These are phyloP conservation scores for Erodium trifolium DNA, from an alignment of 441 rosid species.

Conservation along the genomic window DNA sequence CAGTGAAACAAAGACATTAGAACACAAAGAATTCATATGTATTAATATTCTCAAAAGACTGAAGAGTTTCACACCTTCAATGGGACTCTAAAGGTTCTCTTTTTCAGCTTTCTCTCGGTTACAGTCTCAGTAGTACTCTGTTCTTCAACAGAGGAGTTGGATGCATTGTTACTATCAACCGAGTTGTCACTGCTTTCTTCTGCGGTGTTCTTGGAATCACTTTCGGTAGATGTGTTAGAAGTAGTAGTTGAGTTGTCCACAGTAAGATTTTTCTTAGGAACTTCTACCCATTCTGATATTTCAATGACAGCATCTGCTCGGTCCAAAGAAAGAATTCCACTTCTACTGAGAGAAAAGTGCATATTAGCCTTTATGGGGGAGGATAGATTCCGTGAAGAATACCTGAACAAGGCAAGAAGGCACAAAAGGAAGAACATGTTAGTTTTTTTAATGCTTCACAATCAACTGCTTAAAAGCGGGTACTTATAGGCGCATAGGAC, in stretches of 20 bases:
- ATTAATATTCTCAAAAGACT: too few species aligned
- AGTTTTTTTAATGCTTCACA: not conserved
- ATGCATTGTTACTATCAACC: conserved; percentile 16
- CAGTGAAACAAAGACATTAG: conserved; percentile 12
- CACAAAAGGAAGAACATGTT: conserved; percentile 3
- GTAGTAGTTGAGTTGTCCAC: conserved; percentile 47
- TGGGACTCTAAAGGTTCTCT: conserved; percentile 70
- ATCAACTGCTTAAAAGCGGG: conserved; percentile 15
- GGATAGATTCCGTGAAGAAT: conserved; percentile 80
- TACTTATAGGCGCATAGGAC: conserved; percentile 11
- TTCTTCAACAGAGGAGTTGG: conserved; percentile 1
- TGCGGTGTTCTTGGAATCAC: conserved; percentile 34
- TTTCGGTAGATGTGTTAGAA: conserved; percentile 42
- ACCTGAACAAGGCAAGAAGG: conserved; percentile 36
- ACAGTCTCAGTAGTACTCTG: conserved; percentile 32
- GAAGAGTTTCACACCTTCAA: conserved; percentile 47
- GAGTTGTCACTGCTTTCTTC: conserved; percentile 45
- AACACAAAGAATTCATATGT: not conserved
- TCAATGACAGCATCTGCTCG: conserved; percentile 92
- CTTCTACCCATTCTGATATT: conserved; percentile 94
- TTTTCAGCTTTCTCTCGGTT: conserved; percentile 76
- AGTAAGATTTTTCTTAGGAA: conserved; percentile 66
- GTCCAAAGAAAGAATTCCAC: conserved; percentile 84
- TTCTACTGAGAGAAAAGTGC: conserved; percentile 89
- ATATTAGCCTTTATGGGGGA: conserved; percentile 90